phyloP scores from a whole-genome alignment of 805 yeast genomes.

The Starmerella bacillaris region DNA sequence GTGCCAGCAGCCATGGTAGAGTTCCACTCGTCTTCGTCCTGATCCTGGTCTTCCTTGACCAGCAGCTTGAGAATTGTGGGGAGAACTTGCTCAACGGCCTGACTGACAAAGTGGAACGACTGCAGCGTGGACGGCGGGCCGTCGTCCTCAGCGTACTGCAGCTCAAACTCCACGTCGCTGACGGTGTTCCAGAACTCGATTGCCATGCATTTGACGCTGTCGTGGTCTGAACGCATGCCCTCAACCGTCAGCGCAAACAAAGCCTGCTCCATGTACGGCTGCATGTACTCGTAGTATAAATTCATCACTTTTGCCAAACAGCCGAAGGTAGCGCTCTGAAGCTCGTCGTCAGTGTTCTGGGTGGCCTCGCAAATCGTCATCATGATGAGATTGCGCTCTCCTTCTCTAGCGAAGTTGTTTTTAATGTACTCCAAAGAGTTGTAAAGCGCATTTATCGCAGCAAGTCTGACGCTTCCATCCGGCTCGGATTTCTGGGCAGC shows the following conservation, averaged over 20 bases:
- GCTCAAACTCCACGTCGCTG: slow-evolving; percentile 90
- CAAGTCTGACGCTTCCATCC: slow-evolving; percentile 53
- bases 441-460: slow-evolving; percentile 83
- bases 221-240: slow-evolving; percentile 77
- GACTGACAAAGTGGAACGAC: slow-evolving; percentile 63
- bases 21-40: slow-evolving; percentile 87
- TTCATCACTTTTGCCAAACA: slow-evolving; percentile 86
- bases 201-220: slow-evolving; percentile 90
- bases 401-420: slow-evolving; percentile 75
- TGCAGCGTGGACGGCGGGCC: slow-evolving; percentile 17
- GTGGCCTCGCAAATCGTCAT: slow-evolving; percentile 98
- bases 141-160: slow-evolving; percentile 34
- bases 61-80: slow-evolving; percentile 69
- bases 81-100: slow-evolving; percentile 67
- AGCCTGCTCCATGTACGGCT: slow-evolving; percentile 93
- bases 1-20: slow-evolving; percentile 98
- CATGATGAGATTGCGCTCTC: slow-evolving; percentile 93
- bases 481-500: slow-evolving; percentile 81
- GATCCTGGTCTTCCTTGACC: slow-evolving; percentile 80
- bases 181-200: slow-evolving; percentile 98
- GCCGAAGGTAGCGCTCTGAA: slow-evolving; percentile 90
- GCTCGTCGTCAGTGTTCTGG: slow-evolving; percentile 62
- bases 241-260: slow-evolving; percentile 71
- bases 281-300: slow-evolving; percentile 74
- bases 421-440: slow-evolving; percentile 81